Evolutionary conservation across 192 early-diverging fungal species (phyloP), one percentile per base, ranked within the genome.

Genomic region (Obelidium mucronatum): DNA sequence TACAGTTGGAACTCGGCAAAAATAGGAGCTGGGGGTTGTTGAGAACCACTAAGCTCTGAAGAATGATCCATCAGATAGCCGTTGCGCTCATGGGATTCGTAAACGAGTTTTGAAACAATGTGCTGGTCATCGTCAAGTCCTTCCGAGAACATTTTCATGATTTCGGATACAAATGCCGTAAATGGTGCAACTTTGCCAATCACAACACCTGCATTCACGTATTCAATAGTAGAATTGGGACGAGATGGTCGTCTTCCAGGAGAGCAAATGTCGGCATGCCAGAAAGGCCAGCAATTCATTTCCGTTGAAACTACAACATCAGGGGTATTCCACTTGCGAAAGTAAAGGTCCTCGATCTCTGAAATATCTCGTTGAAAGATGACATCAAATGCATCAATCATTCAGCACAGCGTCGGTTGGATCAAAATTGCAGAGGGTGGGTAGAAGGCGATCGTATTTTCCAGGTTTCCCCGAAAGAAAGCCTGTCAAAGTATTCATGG

Each of bases 331-430:
- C 67, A 69, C 13, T 52, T 8, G 40, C 33, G 40, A 33, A 19
- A 4, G 19, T 52, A 69, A 17, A 69, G 44, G 17, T 51, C 8
- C 17, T 48, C 44, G 3, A 69, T 4, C 31, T 69, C 67, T 3
- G 11, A 40, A 8, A 42, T 28, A n/a, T 6, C n/a, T 3, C 67
- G 67, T 33, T 69, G 67, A 31, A 69, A 69, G 28, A 69, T 52
- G 24, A 52, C 44, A 40, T 69, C 67, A 24, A 26, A 69, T 13
- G 67, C 67, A 52, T 69, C 67, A 17, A 69, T 31, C 67, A 69
- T 69, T n/a, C 19, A 69, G 19, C 5, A 69, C 48, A 6, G 39
- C 6, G 22, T 69, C 67, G 8, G 17, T n/a, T 3, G 44, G 22
- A 52, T 40, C 40, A 8, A 52, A 52, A 4, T 11, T 24, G 31